These are phyloP conservation scores for Immersiporthe knoxdaviesiana DNA, from an alignment of 2,329 filamentous ascomycete species.

Conservation along the genomic window DNA sequence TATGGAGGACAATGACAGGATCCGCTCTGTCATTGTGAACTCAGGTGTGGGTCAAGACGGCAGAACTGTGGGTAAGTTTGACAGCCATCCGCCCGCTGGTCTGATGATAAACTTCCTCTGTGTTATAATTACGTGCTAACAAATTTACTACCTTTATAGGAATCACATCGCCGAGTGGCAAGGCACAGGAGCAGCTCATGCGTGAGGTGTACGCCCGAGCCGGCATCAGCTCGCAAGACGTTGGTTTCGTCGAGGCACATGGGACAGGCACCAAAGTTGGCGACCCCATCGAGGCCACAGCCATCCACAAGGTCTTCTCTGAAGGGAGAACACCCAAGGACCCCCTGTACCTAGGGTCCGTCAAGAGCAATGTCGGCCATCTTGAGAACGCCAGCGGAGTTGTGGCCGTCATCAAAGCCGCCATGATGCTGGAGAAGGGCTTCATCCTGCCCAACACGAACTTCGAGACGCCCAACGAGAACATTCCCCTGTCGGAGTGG, in stretches of 20 bases:
- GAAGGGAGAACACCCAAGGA: constrained; percentile 5
- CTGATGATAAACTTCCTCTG: too few species aligned
- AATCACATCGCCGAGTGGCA: constrained; percentile 40
- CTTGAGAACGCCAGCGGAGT: constrained; percentile 35
- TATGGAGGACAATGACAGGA: constrained; percentile 38
- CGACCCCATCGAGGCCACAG: constrained; percentile 44
- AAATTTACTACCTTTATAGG: too few species aligned
- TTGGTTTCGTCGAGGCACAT: constrained; percentile 35
- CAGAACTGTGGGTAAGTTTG: constrained; percentile 37
- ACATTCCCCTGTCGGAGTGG: constrained; percentile 26
- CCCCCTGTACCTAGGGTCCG: constrained; percentile 31
- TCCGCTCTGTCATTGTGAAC: constrained; percentile 37
- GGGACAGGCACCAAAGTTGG: constrained; percentile 48
- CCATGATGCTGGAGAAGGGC: constrained; percentile 38
- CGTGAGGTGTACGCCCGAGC: constrained; percentile 30
- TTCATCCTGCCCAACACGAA: constrained; percentile 35
- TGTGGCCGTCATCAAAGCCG: constrained; percentile 39
- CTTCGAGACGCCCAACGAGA: constrained; percentile 33
- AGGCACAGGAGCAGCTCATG: constrained; percentile 33
- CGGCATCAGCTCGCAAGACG: constrained; percentile 28
- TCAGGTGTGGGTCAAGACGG: constrained; percentile 46
- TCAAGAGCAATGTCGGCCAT: constrained; percentile 43
- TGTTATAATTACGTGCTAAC: too few species aligned
- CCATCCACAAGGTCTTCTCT: constrained; percentile 34
- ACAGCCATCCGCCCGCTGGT: too few species aligned